phyloP scores from a whole-genome alignment of 2,329 filamentous ascomycete species.

The Colletotrichum acutatum region DNA sequence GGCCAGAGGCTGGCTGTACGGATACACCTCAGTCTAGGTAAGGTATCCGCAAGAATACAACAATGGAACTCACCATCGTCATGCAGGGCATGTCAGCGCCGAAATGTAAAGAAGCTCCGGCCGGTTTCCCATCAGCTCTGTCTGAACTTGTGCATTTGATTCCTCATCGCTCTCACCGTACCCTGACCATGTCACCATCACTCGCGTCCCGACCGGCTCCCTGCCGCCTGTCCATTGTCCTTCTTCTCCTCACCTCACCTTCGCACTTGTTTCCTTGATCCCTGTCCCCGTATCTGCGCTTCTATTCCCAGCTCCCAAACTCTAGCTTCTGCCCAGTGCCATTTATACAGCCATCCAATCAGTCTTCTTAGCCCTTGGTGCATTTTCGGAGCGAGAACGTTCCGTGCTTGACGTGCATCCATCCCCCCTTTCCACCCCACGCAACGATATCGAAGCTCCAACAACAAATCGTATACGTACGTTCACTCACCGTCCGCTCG shows the following conservation, averaged over 20 bases:
- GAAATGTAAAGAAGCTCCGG: neutral
- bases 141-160: neutral
- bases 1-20: neutral
- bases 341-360: neutral
- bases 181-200: constrained; percentile 3
- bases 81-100: neutral
- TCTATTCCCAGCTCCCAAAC: neutral
- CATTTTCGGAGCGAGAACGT: neutral
- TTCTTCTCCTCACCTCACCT: neutral
- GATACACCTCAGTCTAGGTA: neutral
- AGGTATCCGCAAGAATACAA: neutral
- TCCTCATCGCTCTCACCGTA: neutral
- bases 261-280: neutral
- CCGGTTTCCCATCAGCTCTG: neutral
- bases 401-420: neutral
- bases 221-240: neutral
- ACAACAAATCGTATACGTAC: neutral
- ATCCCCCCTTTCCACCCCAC: too few species aligned
- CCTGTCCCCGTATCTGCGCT: neutral
- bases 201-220: neutral
- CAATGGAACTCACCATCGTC: neutral
- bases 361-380: neutral
- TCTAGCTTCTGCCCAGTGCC: neutral
- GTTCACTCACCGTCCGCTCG: neutral
- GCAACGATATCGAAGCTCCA: neutral